These are phyloP conservation scores for Trichoderma lentiforme DNA, from an alignment of 2,329 filamentous ascomycete species.

Conservation along the genomic window DNA sequence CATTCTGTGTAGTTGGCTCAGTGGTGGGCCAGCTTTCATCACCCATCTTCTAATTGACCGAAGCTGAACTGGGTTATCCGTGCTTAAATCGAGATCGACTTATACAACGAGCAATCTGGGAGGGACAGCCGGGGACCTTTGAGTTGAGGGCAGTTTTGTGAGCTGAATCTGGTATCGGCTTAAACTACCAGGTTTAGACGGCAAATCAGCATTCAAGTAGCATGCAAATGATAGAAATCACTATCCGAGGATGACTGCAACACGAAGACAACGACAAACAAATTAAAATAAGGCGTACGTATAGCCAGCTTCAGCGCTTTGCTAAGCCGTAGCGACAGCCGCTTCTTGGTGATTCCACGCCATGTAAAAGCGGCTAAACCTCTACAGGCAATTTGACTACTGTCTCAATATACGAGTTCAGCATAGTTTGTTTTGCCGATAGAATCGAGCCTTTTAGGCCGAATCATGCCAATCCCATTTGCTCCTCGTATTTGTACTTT, in stretches of 20 bases:
- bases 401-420: neutral
- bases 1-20: neutral
- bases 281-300: neutral
- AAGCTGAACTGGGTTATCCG: neutral
- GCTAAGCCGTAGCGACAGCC: neutral
- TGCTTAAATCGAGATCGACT: neutral
- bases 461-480: neutral
- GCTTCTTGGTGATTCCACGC: neutral
- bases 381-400: conserved; percentile 4
- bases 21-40: neutral
- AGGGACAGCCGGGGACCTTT: neutral
- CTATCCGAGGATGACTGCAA: neutral
- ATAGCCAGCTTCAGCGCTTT: neutral
- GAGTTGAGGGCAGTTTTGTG: neutral
- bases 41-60: neutral
- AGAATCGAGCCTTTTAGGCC: neutral
- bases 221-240: neutral
- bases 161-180: neutral
- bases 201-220: neutral
- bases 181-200: neutral
- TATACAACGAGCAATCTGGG: neutral
- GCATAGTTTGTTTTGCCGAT: neutral
- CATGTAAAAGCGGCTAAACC: neutral
- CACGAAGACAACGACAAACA: neutral
- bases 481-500: neutral